Evolutionary conservation across 306 rosid species (phyloP).

Genomic region (Nissolia schottii): DNA sequence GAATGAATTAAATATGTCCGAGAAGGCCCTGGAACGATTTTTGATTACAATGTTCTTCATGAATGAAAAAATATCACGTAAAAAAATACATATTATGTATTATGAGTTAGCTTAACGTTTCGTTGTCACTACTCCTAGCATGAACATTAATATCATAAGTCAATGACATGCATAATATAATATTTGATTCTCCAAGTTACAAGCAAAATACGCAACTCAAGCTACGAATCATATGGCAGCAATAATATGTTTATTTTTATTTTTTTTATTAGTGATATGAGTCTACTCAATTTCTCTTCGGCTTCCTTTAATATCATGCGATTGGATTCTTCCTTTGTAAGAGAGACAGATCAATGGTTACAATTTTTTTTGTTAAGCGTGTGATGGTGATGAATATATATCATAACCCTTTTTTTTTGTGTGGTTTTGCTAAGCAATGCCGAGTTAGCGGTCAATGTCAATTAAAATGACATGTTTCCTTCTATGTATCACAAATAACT

Average conservation of each 20-base stretch:
- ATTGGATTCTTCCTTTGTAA: constrained; percentile 18
- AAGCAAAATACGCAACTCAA: constrained; percentile 15
- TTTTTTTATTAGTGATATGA: neutral
- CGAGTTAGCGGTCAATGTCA: constrained; percentile 1
- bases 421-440: neutral
- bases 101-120: neutral
- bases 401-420: neutral
- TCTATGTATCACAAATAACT: no score
- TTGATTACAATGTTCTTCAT: no score
- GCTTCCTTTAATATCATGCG: neutral
- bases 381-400: neutral
- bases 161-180: neutral
- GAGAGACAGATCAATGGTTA: neutral
- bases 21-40: neutral
- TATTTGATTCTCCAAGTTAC: neutral
- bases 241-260: neutral
- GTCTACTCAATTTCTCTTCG: neutral
- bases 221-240: neutral
- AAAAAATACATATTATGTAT: neutral
- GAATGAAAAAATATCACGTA: no score
- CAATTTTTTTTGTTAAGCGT: neutral
- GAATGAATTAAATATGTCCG: neutral
- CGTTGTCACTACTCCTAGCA: neutral
- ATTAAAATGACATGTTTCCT: no score
- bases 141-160: neutral